Evolutionary conservation across 73 alveolate genomes (phyloP), one percentile per base, ranked within the genome.

Genomic region (Tetrahymena thermophila): DNA sequence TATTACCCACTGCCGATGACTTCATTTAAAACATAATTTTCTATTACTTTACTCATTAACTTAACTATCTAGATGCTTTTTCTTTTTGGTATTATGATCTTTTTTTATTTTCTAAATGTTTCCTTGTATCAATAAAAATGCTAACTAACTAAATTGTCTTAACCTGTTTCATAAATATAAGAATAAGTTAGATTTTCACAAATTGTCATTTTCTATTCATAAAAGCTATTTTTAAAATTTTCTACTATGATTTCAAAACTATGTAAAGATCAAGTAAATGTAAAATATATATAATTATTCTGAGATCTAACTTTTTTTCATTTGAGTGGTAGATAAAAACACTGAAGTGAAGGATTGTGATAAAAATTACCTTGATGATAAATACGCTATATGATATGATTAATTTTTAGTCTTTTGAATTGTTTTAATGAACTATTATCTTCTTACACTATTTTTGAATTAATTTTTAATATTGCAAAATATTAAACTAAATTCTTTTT

Each of bases 1-100:
- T 95, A 95, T 35, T 95, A 43, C 6, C 97, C 97, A 23, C 94
- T 50, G 16, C 97, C 97, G 8, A 95, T 95, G 0, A 95, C 97
- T 37, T 95, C 97, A 55, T 43, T 35, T 17, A 95, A 93, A 35
- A 89, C 93, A 57, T 95, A 95, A 35, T 95, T 95, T 95, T 95
- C 97, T 55, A 95, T 89, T 56, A 95, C 97, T 93, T 95, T 95
- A n/a, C 94, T 85, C 94, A 85, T 85, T 1, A 35, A 34, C 38
- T 35, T n/a, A 9, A 85, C 25, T 11, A 19, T n/a, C n/a, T n/a
- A n/a, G 44, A 40, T 40, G 44, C 15, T 40, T 9, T 28, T 9
- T 25, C 4, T 35, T 19, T 84, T 84, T 84, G 19, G 3, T 84
- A 50, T 19, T 50, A 10, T 50, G 31, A 19, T 50, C 28, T 50